These are phyloP conservation scores for Gilbertella persicaria DNA, from an alignment of 371 early-diverging fungal species.

Conservation along the genomic window DNA sequence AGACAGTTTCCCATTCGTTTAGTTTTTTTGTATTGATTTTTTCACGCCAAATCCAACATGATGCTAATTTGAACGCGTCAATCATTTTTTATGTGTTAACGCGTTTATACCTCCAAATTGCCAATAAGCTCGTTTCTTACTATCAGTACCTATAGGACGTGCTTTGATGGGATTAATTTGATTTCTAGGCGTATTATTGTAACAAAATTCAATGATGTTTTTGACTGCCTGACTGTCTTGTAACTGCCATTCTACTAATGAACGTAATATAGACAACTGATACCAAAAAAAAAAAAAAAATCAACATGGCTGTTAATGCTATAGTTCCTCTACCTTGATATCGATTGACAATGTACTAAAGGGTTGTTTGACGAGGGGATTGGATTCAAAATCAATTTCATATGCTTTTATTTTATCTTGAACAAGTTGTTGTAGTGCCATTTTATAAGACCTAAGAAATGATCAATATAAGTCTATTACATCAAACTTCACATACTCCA, in stretches of 20 bases:
- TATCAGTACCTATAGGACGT: constrained; percentile 30
- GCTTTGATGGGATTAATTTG: constrained; percentile 24
- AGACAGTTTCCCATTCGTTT: constrained; percentile 35
- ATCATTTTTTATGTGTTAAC: neutral
- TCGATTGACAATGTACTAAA: constrained; percentile 23
- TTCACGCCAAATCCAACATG: constrained; percentile 41
- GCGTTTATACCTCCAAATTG: constrained; percentile 38
- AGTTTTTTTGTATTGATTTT: constrained; percentile 15
- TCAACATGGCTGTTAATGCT: neutral
- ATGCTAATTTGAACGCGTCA: constrained; percentile 11
- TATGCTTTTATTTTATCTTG: constrained; percentile 29
- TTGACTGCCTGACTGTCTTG: constrained; percentile 39
- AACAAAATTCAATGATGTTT: constrained; percentile 23
- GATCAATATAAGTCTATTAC: too few relatives aligned
- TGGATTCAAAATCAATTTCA: constrained; percentile 35
- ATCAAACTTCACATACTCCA: constrained; percentile 30
- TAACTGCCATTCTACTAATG: constrained; percentile 48
- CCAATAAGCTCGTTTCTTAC: constrained; percentile 35
- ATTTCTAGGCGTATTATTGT: constrained; percentile 4
- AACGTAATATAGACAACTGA: constrained; percentile 33
- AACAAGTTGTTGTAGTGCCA: constrained; percentile 31
- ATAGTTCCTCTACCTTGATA: constrained; percentile 45
- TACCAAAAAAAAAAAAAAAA: neutral
- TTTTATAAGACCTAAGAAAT: constrained; percentile 18
- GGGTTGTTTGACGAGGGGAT: constrained; percentile 30